Conservation (phyloP, 2,329 filamentous ascomycete species). For the Mycosphaerella sp. region DNA sequence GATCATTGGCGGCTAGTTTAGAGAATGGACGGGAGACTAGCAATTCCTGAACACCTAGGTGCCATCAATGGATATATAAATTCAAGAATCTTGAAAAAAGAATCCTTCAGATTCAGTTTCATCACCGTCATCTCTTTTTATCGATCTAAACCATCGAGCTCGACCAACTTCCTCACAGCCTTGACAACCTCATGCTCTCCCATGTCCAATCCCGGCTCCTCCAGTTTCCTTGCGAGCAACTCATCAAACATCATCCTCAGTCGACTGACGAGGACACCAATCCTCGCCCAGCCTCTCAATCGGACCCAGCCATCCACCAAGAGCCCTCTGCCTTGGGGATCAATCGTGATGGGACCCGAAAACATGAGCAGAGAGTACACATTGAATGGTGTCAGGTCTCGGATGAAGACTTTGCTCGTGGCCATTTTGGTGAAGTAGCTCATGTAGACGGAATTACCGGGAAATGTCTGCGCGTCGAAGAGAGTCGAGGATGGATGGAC, state of each 20-base stretch:
- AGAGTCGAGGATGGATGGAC: constrained; percentile 84
- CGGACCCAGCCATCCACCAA: constrained; percentile 87
- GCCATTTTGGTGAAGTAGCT: constrained; percentile 89
- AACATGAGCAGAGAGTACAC: constrained; percentile 84
- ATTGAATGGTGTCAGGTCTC: constrained; percentile 90
- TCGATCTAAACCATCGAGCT: constrained; percentile 63
- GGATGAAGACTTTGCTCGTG: constrained; percentile 84
- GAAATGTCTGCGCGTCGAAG: constrained; percentile 74
- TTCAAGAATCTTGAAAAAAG: too few species aligned
- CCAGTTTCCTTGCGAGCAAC: constrained; percentile 72
- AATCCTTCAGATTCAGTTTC: too few species aligned
- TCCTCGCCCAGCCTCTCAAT: constrained; percentile 85
- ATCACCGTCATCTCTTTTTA: constrained; percentile 10
- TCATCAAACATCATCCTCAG: constrained; percentile 81
- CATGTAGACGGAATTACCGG: constrained; percentile 68
- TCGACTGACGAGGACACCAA: constrained; percentile 80
- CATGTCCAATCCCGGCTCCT: constrained; percentile 53
- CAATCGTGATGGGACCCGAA: constrained; percentile 73
- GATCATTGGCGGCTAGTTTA: too few species aligned
- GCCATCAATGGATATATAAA: too few species aligned
- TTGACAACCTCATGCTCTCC: constrained; percentile 60
- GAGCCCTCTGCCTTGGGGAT: constrained; percentile 78
- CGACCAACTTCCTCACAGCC: constrained; percentile 72
- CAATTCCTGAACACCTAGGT: too few species aligned
- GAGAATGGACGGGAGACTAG: too few species aligned